Base-by-base conservation (phyloP, 2,329 filamentous ascomycete genomes). In the Massarina eburnea region DNA sequence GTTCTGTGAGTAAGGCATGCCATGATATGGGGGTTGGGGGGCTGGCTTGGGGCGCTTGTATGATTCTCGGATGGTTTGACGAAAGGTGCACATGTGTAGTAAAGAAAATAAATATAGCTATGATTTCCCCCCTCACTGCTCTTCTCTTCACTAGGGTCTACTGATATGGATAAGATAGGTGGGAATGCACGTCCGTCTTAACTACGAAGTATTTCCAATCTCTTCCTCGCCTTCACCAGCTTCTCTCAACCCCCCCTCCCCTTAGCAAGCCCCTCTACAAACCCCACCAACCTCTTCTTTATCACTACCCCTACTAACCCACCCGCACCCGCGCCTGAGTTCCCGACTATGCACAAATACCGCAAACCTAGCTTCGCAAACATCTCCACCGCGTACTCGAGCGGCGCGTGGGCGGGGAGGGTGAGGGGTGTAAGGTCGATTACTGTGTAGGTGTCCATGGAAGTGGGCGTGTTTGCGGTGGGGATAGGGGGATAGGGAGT, bases 381-480 rank as follows among this genome's bases (percentile, higher is more conserved):
- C 74, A 83, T 78, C 62, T 83, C 80, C 1, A 82, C 76, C 1
- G 74, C 78, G 60, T 80, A 80, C 59, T 84, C 81, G 55, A 83
- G 71, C 8, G 80, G 80, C 34, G 80, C 78, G 35, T 73, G 73
- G 1, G 71, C 73, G 43, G 71, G 76, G 5, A 83, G 61, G 1
- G 66, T 75, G 45, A 82, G 79, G 1, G 67, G 69, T 0, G 70
- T 66, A 10, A 83, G 54, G 37, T 78, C 74, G 14, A 77, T 62
- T 20, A 59, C 30, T 71, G 64, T 5, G 45, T 52, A n/a, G n/a
- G n/a, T n/a, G n/a, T n/a, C 0, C 46, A 35, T 51, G 14, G 52
- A 41, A 39, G 22, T 44, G 33, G 10, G 39, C 9, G 19, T 7
- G 4, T 14, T 14, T 4, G 27, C 12, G 12, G 5, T 14, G 9